A percentile compares a stretch with the other conserved stretches of the same genome.
phyloP scores from a whole-genome alignment of 2,329 filamentous ascomycete species.

The Calonectria pseudoreteaudii region DNA sequence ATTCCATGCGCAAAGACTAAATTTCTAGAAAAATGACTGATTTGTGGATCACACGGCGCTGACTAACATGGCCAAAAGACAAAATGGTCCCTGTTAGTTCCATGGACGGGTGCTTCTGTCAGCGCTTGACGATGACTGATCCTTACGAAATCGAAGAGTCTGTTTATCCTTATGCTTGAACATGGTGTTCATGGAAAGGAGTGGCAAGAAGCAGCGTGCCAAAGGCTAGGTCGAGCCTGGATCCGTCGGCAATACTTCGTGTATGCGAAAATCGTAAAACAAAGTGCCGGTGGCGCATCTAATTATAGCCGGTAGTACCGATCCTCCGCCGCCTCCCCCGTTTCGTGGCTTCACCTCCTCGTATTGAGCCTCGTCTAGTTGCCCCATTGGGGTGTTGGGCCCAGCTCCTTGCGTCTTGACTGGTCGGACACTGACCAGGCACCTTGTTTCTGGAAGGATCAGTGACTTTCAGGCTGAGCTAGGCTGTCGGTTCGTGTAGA shows the following conservation, averaged over 20 bases:
- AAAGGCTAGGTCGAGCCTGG: neutral
- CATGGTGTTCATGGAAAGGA: neutral
- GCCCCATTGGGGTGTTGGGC: neutral
- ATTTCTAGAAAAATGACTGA: neutral
- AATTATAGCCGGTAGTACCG: neutral
- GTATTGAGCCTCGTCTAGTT: neutral
- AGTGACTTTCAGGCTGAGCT: neutral
- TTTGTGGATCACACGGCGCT: neutral
- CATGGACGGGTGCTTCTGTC: neutral
- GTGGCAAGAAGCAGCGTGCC: neutral
- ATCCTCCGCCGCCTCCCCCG: neutral
- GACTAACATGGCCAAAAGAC: neutral
- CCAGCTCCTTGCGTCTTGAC: neutral
- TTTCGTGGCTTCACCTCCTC: neutral
- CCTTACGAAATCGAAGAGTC: neutral
- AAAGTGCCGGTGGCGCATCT: neutral
- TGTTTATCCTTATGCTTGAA: neutral
- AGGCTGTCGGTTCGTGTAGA: neutral
- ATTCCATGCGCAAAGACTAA: neutral
- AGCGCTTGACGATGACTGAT: neutral
- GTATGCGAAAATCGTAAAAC: constrained; percentile 5
- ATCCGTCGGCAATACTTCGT: neutral
- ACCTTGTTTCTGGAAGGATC: neutral
- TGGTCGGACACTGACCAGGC: neutral
- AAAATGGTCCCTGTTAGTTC: neutral